Conservation (phyloP, 257 asterid species). For the Pogostemon cablin region DNA sequence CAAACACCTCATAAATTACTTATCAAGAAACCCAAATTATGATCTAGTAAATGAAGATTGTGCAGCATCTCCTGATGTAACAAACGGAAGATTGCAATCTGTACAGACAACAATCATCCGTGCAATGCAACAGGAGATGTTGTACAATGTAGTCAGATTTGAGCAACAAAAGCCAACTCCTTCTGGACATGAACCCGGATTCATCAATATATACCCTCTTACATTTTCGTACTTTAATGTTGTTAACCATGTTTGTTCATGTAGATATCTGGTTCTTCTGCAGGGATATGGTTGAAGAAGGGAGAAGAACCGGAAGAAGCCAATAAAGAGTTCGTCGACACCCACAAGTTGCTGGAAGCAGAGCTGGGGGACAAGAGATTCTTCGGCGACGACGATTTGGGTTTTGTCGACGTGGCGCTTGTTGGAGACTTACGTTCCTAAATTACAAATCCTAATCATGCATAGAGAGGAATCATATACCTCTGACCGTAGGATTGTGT, state of each 20-base stretch:
- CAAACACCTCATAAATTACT: not conserved
- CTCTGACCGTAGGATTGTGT: too few relatives aligned
- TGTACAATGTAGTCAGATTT: not conserved
- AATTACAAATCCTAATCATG: too few relatives aligned
- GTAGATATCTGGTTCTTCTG: conserved; percentile 35
- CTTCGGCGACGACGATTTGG: conserved; percentile 54
- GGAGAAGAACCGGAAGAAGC: conserved; percentile 45
- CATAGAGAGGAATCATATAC: too few relatives aligned
- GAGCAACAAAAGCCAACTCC: conserved; percentile 39
- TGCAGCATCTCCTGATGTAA: not conserved
- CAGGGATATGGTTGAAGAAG: conserved; percentile 34
- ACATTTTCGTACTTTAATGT: too few relatives aligned
- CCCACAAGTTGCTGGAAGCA: conserved; percentile 40
- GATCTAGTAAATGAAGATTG: not conserved
- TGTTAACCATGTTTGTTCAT: too few relatives aligned
- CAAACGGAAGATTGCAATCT: not conserved
- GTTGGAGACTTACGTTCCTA: not conserved
- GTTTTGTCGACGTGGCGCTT: conserved; percentile 43
- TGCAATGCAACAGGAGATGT: not conserved
- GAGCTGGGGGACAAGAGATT: conserved; percentile 45
- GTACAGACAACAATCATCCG: not conserved
- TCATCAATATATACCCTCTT: not conserved
- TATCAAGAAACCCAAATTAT: not conserved
- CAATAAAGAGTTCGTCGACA: conserved; percentile 35
- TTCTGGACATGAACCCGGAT: conserved; percentile 45